phyloP scores from a whole-genome alignment of 1,284 basidiomycete species.

The Leccinum olivaceoglutinosum region DNA sequence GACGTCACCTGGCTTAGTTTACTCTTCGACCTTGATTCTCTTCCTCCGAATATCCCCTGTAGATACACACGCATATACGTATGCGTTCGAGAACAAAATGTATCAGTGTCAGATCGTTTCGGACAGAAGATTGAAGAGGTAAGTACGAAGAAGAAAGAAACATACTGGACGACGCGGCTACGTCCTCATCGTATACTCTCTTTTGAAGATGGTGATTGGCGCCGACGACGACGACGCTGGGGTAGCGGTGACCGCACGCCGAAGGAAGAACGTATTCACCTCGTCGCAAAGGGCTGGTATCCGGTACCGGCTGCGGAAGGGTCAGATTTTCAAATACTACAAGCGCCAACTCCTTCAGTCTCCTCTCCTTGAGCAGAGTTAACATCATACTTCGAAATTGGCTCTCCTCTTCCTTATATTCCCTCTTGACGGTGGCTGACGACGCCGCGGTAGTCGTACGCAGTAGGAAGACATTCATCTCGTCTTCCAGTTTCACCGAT shows the following conservation, averaged over 20 bases:
- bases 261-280: background rate
- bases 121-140: background rate
- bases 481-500: background rate
- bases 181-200: background rate
- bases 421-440: background rate
- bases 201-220: background rate
- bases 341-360: background rate
- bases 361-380: background rate
- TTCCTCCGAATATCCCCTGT: background rate
- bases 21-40: background rate
- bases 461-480: background rate
- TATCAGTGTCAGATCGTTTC: background rate
- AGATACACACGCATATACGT: background rate
- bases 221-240: background rate
- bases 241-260: background rate
- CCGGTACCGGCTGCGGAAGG: background rate
- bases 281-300: background rate
- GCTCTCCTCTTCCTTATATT: background rate
- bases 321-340: background rate
- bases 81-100: background rate
- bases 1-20: background rate
- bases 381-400: background rate
- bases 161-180: constrained; percentile 5
- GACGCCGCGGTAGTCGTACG: background rate
- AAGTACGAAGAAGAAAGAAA: constrained; percentile 18